These are phyloP conservation scores for Hibiscus tridactylites DNA, from an alignment of 345 rosid species.

Conservation along the genomic window DNA sequence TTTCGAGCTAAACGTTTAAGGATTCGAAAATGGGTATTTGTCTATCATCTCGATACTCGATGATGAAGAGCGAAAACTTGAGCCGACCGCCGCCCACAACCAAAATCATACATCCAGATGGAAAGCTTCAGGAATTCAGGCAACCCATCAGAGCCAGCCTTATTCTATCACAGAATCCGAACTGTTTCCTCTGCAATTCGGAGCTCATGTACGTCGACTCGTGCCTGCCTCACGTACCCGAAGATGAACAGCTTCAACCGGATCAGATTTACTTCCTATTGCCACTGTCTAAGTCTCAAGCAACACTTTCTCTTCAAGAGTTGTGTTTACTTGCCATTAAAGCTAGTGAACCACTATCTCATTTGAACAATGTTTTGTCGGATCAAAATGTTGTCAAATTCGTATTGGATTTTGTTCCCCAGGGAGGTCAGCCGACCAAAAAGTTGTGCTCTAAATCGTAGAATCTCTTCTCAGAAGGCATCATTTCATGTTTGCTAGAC, in stretches of 20 bases:
- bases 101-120: slow-evolving; percentile 31
- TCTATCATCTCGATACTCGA: slow-evolving; percentile 19
- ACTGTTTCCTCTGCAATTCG: slow-evolving; percentile 35
- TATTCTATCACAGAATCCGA: slow-evolving; percentile 24
- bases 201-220: slow-evolving; percentile 33
- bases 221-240: slow-evolving; percentile 12
- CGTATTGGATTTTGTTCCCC: neutral
- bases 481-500: neutral
- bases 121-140: slow-evolving; percentile 28
- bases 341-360: slow-evolving; percentile 29
- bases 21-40: slow-evolving; percentile 31
- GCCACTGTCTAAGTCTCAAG: slow-evolving; percentile 26
- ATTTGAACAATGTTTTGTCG: neutral
- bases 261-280: slow-evolving; percentile 43
- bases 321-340: slow-evolving; percentile 36
- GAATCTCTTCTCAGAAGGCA: neutral
- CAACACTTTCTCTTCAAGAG: slow-evolving; percentile 27
- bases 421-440: neutral
- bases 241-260: slow-evolving; percentile 32
- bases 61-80: neutral
- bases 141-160: slow-evolving; percentile 27
- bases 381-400: slow-evolving; percentile 2
- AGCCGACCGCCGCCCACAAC: slow-evolving; percentile 17
- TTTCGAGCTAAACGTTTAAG: too few species aligned
- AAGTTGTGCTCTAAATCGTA: neutral